These are phyloP conservation scores for Picea abies DNA, from an alignment of 83 land plant species.

Conservation along the genomic window DNA sequence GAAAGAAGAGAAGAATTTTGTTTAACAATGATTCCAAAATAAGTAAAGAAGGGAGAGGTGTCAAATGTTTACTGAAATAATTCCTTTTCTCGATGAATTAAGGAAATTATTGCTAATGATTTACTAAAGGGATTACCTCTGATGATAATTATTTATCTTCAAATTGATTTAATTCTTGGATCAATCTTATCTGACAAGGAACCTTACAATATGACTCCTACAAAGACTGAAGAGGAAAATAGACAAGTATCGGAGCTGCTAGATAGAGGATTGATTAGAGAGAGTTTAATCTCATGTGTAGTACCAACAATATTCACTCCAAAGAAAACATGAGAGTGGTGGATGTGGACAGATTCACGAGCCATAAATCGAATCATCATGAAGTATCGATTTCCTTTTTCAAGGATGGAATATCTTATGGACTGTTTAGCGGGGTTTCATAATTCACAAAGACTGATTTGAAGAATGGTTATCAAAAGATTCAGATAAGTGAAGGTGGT, in stretches of 20 bases:
- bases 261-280: background rate
- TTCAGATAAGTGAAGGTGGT: background rate
- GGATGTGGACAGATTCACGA: background rate
- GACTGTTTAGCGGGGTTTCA: background rate
- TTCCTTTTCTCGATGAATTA: too few species aligned
- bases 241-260: background rate
- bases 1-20: too few species aligned
- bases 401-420: constrained; percentile 7
- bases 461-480: constrained; percentile 9
- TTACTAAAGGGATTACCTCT: constrained; percentile 5
- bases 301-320: constrained; percentile 1
- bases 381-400: background rate
- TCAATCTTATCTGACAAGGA: background rate
- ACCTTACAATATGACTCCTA: constrained; percentile 1
- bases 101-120: background rate
- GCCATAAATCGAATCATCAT: constrained; percentile 12
- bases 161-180: constrained; percentile 2
- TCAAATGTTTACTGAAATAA: too few species aligned
- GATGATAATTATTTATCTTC: background rate
- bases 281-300: constrained; percentile 18
- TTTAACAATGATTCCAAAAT: too few species aligned
- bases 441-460: constrained; percentile 1
- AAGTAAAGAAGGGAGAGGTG: too few species aligned
- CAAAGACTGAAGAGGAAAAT: background rate
- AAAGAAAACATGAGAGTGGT: background rate